These are phyloP conservation scores for Aphanomyces astaci DNA, from an alignment of 352 stramenopile genomes.

Conservation along the genomic window DNA sequence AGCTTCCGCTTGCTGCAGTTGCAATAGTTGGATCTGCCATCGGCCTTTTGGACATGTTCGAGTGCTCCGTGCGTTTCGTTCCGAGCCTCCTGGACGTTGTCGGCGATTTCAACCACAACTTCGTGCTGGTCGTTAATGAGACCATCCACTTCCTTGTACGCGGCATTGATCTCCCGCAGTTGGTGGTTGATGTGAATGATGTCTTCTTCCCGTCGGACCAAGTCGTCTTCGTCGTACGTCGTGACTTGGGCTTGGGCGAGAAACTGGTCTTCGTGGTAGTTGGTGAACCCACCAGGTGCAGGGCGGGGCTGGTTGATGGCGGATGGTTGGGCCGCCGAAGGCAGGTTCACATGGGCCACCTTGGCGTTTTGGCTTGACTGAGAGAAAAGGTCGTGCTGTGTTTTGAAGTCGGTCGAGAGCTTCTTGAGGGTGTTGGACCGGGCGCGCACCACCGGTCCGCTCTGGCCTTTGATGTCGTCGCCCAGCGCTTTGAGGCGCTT, in stretches of 20 bases:
- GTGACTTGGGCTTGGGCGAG: slow-evolving; percentile 54
- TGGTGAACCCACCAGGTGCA: slow-evolving; percentile 29
- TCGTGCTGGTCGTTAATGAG: slow-evolving; percentile 57
- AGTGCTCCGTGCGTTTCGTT: slow-evolving; percentile 44
- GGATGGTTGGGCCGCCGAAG: neutral
- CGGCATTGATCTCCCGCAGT: slow-evolving; percentile 54
- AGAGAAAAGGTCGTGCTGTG: slow-evolving; percentile 50
- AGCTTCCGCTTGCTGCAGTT: slow-evolving; percentile 54
- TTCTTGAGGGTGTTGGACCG: slow-evolving; percentile 50
- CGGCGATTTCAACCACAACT: slow-evolving; percentile 53
- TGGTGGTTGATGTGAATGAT: slow-evolving; percentile 69
- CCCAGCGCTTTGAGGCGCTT: slow-evolving; percentile 41
- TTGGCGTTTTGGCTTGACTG: slow-evolving; percentile 39
- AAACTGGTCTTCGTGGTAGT: slow-evolving; percentile 62
- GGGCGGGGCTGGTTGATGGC: neutral
- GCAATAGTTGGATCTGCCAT: slow-evolving; percentile 42
- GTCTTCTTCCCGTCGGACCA: slow-evolving; percentile 53
- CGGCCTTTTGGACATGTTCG: slow-evolving; percentile 46
- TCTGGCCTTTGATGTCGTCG: slow-evolving; percentile 27
- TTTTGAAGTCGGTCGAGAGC: slow-evolving; percentile 52
- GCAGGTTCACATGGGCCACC: neutral
- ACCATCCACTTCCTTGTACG: slow-evolving; percentile 54
- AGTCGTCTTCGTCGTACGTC: slow-evolving; percentile 56
- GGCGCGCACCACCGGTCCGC: slow-evolving; percentile 30
- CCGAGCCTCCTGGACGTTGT: slow-evolving; percentile 41